Percentiles rank a stretch among this genome's conserved stretches.
Conservation (phyloP, 2,329 filamentous ascomycete species). For the Arthroderma sp. region DNA sequence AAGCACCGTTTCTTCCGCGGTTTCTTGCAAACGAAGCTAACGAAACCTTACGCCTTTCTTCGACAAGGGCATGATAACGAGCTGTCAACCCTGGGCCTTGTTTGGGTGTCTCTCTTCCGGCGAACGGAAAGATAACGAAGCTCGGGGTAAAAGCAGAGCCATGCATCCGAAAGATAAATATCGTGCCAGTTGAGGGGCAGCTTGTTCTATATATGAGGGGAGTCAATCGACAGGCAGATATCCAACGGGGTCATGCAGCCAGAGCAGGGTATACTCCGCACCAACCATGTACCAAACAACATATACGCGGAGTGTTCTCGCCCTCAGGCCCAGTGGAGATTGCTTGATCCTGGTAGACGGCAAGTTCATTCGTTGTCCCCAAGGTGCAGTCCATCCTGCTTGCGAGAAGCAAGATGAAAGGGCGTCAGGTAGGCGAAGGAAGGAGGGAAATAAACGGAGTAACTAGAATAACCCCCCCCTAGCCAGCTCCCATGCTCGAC, state of each 20-base stretch:
- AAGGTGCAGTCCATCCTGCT: neutral
- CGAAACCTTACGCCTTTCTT: neutral
- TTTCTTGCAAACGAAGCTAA: neutral
- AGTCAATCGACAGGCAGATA: neutral
- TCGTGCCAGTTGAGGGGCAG: neutral
- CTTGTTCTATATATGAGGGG: neutral
- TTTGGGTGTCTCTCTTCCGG: neutral
- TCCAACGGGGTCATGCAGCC: neutral
- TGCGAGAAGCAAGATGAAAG: neutral
- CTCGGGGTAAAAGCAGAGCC: neutral
- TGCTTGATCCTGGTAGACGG: neutral
- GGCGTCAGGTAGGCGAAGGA: neutral
- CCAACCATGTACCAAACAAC: neutral
- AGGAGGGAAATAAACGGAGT: too few species aligned
- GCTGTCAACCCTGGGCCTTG: too few species aligned
- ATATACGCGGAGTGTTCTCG: neutral
- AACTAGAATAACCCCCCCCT: too few species aligned
- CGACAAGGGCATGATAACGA: neutral
- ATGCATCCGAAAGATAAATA: neutral
- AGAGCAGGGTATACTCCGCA: constrained; percentile 1
- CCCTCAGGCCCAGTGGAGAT: neutral
- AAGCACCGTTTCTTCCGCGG: neutral
- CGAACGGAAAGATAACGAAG: neutral
- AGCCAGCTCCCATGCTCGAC: too few species aligned
- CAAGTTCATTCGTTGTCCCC: neutral